A percentile compares a stretch with the other conserved stretches of the same genome.
phyloP scores from a whole-genome alignment of 2,329 filamentous ascomycete species.

The Chaetomium sp. region DNA sequence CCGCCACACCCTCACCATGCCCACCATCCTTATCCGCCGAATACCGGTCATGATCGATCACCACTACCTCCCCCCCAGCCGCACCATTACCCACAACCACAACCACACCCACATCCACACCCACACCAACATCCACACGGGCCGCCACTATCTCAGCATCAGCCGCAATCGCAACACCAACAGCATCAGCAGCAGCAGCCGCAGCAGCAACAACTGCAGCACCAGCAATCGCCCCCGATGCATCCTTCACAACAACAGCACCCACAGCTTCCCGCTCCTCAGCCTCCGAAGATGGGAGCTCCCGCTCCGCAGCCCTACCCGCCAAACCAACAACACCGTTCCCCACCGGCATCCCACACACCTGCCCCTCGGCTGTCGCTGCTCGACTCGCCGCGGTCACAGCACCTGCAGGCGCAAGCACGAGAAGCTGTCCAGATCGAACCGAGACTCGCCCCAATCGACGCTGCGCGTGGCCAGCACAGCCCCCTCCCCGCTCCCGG shows the following conservation, averaged over 20 bases:
- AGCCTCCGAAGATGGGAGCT: conserved; percentile 26
- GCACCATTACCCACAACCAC: conserved; percentile 10
- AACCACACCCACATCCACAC: conserved; percentile 1
- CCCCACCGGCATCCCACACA: conserved; percentile 11
- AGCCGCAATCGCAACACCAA: background rate
- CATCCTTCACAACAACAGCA: conserved; percentile 1
- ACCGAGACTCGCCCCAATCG: conserved; percentile 37
- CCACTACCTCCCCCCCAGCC: conserved; percentile 31
- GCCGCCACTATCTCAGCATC: background rate
- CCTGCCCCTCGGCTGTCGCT: conserved; percentile 18
- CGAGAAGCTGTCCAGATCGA: conserved; percentile 34
- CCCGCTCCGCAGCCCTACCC: conserved; percentile 27
- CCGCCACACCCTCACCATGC: conserved; percentile 10
- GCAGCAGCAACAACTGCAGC: conserved; percentile 1
- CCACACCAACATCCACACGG: conserved; percentile 1
- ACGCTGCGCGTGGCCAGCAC: conserved; percentile 22
- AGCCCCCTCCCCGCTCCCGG: conserved; percentile 17
- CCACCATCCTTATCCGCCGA: conserved; percentile 20
- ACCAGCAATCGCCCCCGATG: conserved; percentile 16
- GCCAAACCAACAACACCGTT: conserved; percentile 8
- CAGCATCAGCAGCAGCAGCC: background rate
- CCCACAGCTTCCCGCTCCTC: conserved; percentile 22
- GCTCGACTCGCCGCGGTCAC: conserved; percentile 39
- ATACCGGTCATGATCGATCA: conserved; percentile 31
- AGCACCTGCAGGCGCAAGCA: conserved; percentile 39